Evolutionary conservation across 163 green algal genomes (phyloP).

Genomic region (Chlorella variabilis): DNA sequence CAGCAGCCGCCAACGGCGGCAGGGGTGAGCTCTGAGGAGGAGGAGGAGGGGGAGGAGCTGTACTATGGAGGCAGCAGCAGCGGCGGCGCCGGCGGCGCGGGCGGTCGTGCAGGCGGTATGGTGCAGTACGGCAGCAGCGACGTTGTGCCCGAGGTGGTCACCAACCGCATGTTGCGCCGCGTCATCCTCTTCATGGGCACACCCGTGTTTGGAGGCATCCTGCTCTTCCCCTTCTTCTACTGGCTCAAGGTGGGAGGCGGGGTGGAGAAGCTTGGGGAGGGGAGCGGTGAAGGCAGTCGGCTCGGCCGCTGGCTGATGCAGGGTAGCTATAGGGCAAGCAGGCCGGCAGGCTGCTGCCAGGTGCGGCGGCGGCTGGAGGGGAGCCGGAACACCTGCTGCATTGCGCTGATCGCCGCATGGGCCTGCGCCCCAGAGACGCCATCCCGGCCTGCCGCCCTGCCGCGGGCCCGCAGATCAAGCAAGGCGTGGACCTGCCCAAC

Average conservation of each 20-base stretch:
- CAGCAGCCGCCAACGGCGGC: conserved; percentile 6
- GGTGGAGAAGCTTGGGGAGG: too few relatives aligned
- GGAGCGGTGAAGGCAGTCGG: too few relatives aligned
- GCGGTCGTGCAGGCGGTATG: background rate
- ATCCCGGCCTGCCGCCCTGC: too few relatives aligned
- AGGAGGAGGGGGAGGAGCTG: background rate
- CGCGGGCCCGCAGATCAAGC: conserved; percentile 64
- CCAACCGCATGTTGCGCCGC: conserved; percentile 84
- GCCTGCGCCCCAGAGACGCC: too few relatives aligned
- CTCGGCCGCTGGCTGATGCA: background rate
- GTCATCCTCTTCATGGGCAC: conserved; percentile 79
- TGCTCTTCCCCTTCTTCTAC: conserved; percentile 87
- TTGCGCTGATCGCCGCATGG: too few relatives aligned
- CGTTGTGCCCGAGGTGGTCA: conserved; percentile 71
- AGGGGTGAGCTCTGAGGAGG: background rate
- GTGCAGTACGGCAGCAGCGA: conserved; percentile 28
- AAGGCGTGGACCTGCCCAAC: conserved; percentile 71
- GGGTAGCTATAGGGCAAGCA: too few relatives aligned
- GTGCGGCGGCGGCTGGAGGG: too few relatives aligned
- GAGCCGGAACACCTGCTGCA: too few relatives aligned
- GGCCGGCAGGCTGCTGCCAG: too few relatives aligned
- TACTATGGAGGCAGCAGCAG: background rate
- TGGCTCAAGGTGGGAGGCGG: conserved; percentile 77
- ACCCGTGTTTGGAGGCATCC: conserved; percentile 77
- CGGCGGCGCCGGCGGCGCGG: too few relatives aligned